Evolutionary conservation across 208 protist species (phyloP), one percentile per base, ranked within the genome.

Genomic region (Willaertia magna): DNA sequence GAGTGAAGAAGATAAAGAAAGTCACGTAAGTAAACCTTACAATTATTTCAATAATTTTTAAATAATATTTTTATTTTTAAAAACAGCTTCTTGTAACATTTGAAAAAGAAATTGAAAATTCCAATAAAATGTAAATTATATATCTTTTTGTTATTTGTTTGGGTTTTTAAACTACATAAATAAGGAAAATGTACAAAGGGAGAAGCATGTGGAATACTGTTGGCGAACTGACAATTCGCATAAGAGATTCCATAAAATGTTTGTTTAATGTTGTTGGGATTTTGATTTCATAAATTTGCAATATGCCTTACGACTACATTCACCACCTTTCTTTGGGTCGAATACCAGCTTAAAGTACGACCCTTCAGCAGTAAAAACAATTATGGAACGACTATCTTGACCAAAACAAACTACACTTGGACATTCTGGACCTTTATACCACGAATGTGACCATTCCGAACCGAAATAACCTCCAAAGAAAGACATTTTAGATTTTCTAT

Each of bases 361-460:
- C 40, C 86, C 86, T 52, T 87, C 86, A 39, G 86, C 83, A 34
- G 67, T 75, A 40, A 87, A 74, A 44, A 87, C 86, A 48, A 87
- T 67, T 0, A 87, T 11, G 4, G 46, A 44, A 26, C 26, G 14
- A 22, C 39, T 83, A 14, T 87, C 82, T 43, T 42, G 42, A 34
- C 86, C 86, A 84, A 87, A 87, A 11, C 55, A 83, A 39, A 34
- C 26, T 39, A 87, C 47, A 20, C 44, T 55, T n/a, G 86, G 82
- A 9, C 84, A 87, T 20, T 87, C 86, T 30, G 86, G 86, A 26
- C 86, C 86, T 22, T 67, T 87, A 16, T 83, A 87, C 86, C 86
- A 87, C 4, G 86, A 48, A 30, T 87, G 87, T 44, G 44, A 83
- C 86, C 86, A 87, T 47, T 87, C 86, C 0, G 84, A 87, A 1